phyloP scores from a whole-genome alignment of 164 flowering plant genomes.

The Liriodendron chinense region DNA sequence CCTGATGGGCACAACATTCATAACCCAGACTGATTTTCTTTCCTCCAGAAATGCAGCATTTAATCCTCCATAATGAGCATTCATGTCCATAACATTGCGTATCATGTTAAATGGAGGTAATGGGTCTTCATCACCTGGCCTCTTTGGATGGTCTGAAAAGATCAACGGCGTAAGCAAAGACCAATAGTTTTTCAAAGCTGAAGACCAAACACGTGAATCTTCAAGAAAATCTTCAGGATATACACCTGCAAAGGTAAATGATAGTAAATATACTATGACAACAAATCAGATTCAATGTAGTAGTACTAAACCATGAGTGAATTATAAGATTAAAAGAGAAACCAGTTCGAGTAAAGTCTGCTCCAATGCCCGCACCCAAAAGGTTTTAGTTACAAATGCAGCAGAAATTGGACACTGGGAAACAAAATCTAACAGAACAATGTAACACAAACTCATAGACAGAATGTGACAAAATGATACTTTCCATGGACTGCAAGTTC shows the following conservation, averaged over 20 bases:
- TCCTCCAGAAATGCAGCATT: constrained; percentile 84
- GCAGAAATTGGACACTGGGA: not conserved
- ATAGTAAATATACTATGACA: constrained; percentile 6
- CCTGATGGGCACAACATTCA: constrained; percentile 86
- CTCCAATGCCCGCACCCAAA: not conserved
- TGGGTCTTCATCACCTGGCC: constrained; percentile 98
- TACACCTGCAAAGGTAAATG: constrained; percentile 55
- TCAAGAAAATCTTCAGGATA: constrained; percentile 68
- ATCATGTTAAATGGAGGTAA: constrained; percentile 94
- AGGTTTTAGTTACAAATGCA: not conserved
- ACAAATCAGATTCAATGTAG: not conserved
- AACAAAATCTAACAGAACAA: constrained; percentile 4
- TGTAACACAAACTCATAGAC: not conserved
- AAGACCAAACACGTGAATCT: constrained; percentile 61
- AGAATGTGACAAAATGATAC: constrained; percentile 37
- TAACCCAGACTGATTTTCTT: constrained; percentile 81
- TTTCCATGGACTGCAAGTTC: constrained; percentile 84
- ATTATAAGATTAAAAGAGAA: not conserved
- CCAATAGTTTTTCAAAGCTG: constrained; percentile 82
- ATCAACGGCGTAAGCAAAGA: constrained; percentile 92
- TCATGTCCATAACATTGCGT: constrained; percentile 98
- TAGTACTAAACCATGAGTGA: not conserved
- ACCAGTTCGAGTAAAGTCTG: not conserved
- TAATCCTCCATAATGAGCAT: constrained; percentile 85
- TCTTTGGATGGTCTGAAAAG: constrained; percentile 97